These are phyloP conservation scores for Penicillium crystallinum DNA, from an alignment of 495 filamentous ascomycete species.

Conservation along the genomic window DNA sequence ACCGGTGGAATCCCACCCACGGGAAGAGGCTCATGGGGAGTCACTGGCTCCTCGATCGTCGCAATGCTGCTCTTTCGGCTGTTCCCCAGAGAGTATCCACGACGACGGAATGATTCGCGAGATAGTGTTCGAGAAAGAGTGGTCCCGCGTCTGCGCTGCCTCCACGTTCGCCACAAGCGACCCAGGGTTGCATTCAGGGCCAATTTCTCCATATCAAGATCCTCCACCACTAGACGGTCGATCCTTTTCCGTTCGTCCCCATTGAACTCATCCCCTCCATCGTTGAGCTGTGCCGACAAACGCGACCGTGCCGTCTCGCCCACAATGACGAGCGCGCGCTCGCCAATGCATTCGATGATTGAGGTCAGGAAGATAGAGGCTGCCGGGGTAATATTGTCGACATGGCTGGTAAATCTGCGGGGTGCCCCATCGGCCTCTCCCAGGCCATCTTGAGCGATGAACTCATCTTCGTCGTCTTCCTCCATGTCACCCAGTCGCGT, in stretches of 20 bases:
- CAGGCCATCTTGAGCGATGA: slow-evolving; percentile 66
- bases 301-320: slow-evolving; percentile 82
- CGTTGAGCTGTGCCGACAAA: slow-evolving; percentile 37
- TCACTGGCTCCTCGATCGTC: slow-evolving; percentile 31
- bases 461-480: slow-evolving; percentile 91
- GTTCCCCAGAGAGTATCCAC: slow-evolving; percentile 21
- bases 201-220: slow-evolving; percentile 88
- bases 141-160: slow-evolving; percentile 60
- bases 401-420: slow-evolving; percentile 50
- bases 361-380: slow-evolving; percentile 95
- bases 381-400: slow-evolving; percentile 78
- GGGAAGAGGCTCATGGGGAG: slow-evolving; percentile 17
- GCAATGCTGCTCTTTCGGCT: slow-evolving; percentile 39
- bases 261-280: slow-evolving; percentile 14
- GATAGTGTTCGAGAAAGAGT: slow-evolving; percentile 36
- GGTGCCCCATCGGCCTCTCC: slow-evolving; percentile 44
- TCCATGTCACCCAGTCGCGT: slow-evolving; percentile 95
- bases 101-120: slow-evolving; percentile 42
- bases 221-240: slow-evolving; percentile 75
- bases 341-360: slow-evolving; percentile 89
- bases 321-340: slow-evolving; percentile 81
- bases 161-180: slow-evolving; percentile 91
- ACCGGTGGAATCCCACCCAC: slow-evolving; percentile 23
- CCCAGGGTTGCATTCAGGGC: slow-evolving; percentile 84
- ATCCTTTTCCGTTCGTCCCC: slow-evolving; percentile 29